Conservation (phyloP, 176 grass and related monocot species). For the Hyparrhenia diplandra region DNA sequence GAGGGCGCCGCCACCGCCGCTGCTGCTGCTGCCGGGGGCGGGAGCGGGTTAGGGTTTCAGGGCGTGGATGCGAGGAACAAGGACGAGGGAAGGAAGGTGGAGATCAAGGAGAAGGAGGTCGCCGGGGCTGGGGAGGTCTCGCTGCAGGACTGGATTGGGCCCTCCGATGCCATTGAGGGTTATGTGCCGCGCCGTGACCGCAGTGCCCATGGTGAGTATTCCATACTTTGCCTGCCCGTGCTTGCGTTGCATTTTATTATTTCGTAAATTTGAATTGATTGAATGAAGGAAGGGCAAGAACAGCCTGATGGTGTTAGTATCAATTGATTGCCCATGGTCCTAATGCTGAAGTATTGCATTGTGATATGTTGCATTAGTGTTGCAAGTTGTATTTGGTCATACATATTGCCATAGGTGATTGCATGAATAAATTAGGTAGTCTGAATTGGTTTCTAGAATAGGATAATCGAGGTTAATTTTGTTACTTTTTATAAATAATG, state of each 20-base stretch:
- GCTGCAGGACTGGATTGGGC: conserved; percentile 72
- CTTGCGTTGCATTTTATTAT: neutral
- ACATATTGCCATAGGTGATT: neutral
- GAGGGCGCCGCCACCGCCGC: conserved; percentile 2
- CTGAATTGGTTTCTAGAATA: neutral
- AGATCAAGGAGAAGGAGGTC: conserved; percentile 58
- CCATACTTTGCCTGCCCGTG: neutral
- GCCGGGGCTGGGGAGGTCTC: conserved; percentile 39
- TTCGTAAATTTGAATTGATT: neutral
- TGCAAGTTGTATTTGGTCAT: neutral
- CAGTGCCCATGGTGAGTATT: neutral
- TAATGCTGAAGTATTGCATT: neutral
- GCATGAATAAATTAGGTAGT: neutral
- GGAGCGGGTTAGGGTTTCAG: conserved; percentile 14
- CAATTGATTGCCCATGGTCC: too few species aligned
- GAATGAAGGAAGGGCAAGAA: neutral
- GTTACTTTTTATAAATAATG: neutral
- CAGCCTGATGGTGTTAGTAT: neutral
- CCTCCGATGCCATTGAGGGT: conserved; percentile 68
- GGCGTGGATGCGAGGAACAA: neutral
- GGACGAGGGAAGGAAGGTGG: conserved; percentile 20
- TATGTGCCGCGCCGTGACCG: conserved; percentile 56
- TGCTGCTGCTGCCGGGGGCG: neutral
- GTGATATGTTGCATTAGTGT: neutral
- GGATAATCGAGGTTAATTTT: neutral